Percentiles rank a stretch among this genome's conserved stretches.
phyloP scores from a whole-genome alignment of 768 basidiomycete species.

The Russula sp. region DNA sequence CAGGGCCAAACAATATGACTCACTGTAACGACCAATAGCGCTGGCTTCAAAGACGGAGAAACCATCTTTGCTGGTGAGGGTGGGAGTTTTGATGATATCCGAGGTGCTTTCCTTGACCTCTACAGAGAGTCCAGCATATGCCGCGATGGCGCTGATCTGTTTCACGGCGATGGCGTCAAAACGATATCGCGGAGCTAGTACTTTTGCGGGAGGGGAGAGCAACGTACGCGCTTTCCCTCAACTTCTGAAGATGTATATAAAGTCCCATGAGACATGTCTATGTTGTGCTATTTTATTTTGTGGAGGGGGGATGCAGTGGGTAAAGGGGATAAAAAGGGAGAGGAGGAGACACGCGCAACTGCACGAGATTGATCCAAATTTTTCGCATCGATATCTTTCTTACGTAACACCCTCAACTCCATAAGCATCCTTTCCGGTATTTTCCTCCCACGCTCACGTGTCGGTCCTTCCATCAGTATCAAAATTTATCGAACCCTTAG shows the following conservation, averaged over 20 bases:
- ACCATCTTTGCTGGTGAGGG: conserved; percentile 72
- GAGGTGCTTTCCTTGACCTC: conserved; percentile 53
- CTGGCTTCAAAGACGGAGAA: conserved; percentile 73
- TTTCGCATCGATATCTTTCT: conserved; percentile 20
- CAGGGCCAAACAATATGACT: conserved; percentile 41
- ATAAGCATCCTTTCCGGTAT: too few relatives aligned
- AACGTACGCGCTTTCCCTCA: conserved; percentile 51
- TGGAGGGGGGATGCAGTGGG: neutral
- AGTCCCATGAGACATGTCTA: conserved; percentile 60
- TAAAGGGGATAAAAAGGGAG: conserved; percentile 30
- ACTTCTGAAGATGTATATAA: conserved; percentile 50
- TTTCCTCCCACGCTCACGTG: too few relatives aligned
- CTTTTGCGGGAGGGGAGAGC: neutral
- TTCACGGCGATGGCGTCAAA: neutral
- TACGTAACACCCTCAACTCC: neutral
- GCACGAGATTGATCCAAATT: conserved; percentile 23
- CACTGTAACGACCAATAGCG: conserved; percentile 86
- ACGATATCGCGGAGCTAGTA: neutral
- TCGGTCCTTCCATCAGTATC: too few relatives aligned
- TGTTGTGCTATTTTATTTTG: conserved; percentile 4
- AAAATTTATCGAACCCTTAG: too few relatives aligned
- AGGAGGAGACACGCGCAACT: conserved; percentile 27
- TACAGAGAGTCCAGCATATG: conserved; percentile 56
- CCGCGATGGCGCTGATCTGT: conserved; percentile 56
- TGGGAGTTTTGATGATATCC: conserved; percentile 79